phyloP scores from a whole-genome alignment of 1,139 yeast species.

The Suhomyces yuchorum region DNA sequence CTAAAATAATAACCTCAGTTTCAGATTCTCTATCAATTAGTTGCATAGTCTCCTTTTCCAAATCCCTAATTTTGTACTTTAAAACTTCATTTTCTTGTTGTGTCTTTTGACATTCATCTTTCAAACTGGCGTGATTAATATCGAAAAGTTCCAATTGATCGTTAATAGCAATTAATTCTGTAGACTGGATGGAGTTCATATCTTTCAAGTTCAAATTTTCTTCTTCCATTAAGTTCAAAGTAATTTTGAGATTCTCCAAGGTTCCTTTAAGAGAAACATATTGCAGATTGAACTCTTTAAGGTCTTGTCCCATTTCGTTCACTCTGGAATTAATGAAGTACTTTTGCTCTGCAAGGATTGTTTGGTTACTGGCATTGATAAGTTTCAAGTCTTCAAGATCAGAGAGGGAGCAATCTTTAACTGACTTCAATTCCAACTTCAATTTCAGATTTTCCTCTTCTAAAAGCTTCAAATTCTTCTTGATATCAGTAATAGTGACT shows the following conservation, averaged over 20 bases:
- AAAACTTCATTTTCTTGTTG: constrained; percentile 9
- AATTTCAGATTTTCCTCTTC: constrained; percentile 17
- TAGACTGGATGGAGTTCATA: constrained; percentile 14
- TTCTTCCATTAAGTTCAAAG: constrained; percentile 11
- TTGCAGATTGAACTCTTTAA: constrained; percentile 16
- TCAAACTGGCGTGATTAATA: constrained; percentile 16
- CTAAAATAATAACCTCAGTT: constrained; percentile 16
- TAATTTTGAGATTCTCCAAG: constrained; percentile 17
- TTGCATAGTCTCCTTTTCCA: constrained; percentile 11
- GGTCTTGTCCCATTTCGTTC: constrained; percentile 19
- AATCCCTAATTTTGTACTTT: constrained; percentile 6
- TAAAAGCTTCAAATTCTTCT: constrained; percentile 15
- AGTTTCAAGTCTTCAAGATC: constrained; percentile 10
- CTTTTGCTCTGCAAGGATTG: constrained; percentile 15
- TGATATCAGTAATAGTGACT: constrained; percentile 9
- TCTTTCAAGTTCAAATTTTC: constrained; percentile 16
- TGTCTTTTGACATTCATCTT: constrained; percentile 10
- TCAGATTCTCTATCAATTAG: constrained; percentile 16
- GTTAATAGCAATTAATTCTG: constrained; percentile 15
- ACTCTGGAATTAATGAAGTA: constrained; percentile 15
- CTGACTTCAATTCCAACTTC: constrained; percentile 14
- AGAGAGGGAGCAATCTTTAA: constrained; percentile 3
- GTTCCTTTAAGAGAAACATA: constrained; percentile 17
- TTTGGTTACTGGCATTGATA: constrained; percentile 10
- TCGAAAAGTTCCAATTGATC: constrained; percentile 16